A percentile compares a stretch with the other conserved stretches of the same genome.
Evolutionary conservation across 805 yeast species (phyloP).

Genomic region (Pichia cephalocereana): DNA sequence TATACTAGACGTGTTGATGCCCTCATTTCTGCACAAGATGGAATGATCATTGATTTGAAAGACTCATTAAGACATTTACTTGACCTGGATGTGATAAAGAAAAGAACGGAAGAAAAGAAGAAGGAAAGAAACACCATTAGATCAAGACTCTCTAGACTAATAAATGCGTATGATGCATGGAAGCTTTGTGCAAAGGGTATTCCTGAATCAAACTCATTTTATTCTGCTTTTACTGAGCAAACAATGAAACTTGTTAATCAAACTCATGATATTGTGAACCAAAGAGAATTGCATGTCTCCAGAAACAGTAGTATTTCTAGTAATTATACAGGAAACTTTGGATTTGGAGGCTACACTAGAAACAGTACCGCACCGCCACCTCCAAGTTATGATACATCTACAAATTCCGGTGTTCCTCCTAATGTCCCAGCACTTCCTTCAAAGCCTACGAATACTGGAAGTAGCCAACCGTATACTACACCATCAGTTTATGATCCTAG

Average conservation of each 20-base stretch:
- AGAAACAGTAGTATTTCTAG: not conserved
- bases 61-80: slow-evolving; percentile 34
- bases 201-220: slow-evolving; percentile 54
- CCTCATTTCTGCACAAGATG: slow-evolving; percentile 57
- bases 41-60: slow-evolving; percentile 35
- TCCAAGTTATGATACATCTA: not conserved
- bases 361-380: slow-evolving; percentile 3
- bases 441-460: slow-evolving; percentile 16
- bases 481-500: slow-evolving; percentile 44
- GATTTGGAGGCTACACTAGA: slow-evolving; percentile 7
- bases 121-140: slow-evolving; percentile 29
- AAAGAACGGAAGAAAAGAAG: slow-evolving; percentile 35
- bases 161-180: slow-evolving; percentile 50
- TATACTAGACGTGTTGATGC: slow-evolving; percentile 58
- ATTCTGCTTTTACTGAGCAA: slow-evolving; percentile 30
- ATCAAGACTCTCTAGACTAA: slow-evolving; percentile 32
- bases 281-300: slow-evolving; percentile 16
- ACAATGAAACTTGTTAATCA: slow-evolving; percentile 25
- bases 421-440: slow-evolving; percentile 22
- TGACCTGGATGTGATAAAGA: slow-evolving; percentile 36
- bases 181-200: slow-evolving; percentile 48
- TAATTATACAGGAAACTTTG: not conserved
- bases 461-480: slow-evolving; percentile 34
- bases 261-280: slow-evolving; percentile 20
- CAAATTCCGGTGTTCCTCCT: not conserved